Conservation (phyloP, 2,329 filamentous ascomycete genomes). For the Pyricularia pennisetigena region DNA sequence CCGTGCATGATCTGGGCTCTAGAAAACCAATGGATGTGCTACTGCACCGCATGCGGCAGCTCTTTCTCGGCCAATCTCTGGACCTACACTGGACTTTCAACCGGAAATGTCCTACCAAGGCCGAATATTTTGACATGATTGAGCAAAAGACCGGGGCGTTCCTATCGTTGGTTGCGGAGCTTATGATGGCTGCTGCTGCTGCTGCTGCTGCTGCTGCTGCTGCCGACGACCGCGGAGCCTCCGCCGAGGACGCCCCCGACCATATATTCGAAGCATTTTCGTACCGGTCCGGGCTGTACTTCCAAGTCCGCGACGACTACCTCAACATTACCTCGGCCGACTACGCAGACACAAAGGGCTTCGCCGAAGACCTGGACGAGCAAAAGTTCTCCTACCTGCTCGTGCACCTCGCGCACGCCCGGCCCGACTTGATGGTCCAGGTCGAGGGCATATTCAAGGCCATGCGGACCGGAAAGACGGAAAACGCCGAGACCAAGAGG, state of each 20-base stretch:
- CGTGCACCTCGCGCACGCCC: neutral
- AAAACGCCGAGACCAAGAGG: neutral
- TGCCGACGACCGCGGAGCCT: neutral
- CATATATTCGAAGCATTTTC: neutral
- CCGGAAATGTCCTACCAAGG: slow-evolving; percentile 11
- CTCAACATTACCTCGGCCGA: slow-evolving; percentile 16
- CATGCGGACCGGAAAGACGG: neutral
- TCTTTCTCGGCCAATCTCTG: slow-evolving; percentile 17
- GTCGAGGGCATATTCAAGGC: neutral
- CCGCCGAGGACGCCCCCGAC: neutral
- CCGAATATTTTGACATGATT: slow-evolving; percentile 19
- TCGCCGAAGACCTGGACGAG: slow-evolving; percentile 30
- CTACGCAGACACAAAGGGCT: slow-evolving; percentile 27
- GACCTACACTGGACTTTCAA: slow-evolving; percentile 18
- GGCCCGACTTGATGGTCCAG: neutral
- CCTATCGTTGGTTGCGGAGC: neutral
- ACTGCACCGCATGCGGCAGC: neutral
- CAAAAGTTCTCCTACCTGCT: slow-evolving; percentile 19
- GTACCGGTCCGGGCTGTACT: slow-evolving; percentile 16
- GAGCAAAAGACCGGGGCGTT: slow-evolving; percentile 11
- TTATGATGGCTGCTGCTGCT: neutral
- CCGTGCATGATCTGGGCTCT: neutral
- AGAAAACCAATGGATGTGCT: neutral
- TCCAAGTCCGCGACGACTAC: slow-evolving; percentile 24
- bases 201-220: neutral